Conservation (phyloP, 805 yeast genomes). For the Zygotorulaspora chibaensis region DNA sequence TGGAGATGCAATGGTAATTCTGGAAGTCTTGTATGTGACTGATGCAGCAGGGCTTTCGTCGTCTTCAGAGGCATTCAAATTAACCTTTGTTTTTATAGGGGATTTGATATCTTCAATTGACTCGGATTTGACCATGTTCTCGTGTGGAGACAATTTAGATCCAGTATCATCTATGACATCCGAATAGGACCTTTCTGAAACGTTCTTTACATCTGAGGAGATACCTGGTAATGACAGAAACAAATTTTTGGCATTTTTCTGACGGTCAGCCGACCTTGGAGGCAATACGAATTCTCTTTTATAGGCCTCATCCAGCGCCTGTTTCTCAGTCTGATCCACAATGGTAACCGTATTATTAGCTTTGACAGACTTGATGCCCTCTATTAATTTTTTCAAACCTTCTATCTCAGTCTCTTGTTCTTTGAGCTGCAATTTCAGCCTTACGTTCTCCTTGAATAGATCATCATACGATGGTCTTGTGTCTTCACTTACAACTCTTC, state of each 20-base stretch:
- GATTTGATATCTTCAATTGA: conserved; percentile 2
- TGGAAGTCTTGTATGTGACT: conserved; percentile 35
- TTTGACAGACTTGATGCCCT: conserved; percentile 13
- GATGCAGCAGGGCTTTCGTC: conserved; percentile 34
- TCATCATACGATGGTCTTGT: conserved; percentile 28
- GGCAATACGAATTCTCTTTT: conserved; percentile 29
- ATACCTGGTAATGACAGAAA: conserved; percentile 10
- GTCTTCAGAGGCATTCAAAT: conserved; percentile 1
- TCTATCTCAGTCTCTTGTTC: conserved; percentile 27
- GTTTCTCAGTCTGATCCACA: conserved; percentile 2
- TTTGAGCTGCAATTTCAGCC: conserved; percentile 24
- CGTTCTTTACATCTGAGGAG: neutral
- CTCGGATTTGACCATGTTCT: neutral
- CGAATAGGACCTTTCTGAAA: neutral
- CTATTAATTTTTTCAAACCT: conserved; percentile 16
- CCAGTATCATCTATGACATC: neutral
- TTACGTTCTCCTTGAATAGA: conserved; percentile 30
- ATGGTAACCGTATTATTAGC: conserved; percentile 9
- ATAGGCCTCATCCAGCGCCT: neutral
- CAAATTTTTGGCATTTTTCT: conserved; percentile 20
- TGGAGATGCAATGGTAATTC: conserved; percentile 35
- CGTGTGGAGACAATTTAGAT: neutral
- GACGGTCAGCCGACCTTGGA: conserved; percentile 40
- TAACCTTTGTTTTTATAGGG: conserved; percentile 6
- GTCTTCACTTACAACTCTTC: conserved; percentile 14